These are phyloP conservation scores for Boletus fagicola DNA, from an alignment of 768 basidiomycete genomes.

Conservation along the genomic window DNA sequence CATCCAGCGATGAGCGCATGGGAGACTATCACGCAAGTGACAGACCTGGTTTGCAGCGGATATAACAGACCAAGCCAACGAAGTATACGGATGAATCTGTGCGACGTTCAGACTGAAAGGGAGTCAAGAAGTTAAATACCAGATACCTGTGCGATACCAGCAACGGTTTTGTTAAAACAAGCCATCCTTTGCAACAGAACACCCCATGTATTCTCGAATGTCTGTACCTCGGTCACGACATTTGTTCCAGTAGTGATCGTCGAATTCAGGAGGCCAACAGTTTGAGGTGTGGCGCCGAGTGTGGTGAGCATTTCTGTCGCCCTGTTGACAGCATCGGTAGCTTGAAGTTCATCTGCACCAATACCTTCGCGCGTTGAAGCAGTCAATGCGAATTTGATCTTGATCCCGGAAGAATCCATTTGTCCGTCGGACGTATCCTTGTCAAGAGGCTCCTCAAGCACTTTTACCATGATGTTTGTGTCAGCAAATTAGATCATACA, in stretches of 20 bases:
- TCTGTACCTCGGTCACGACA: constrained; percentile 2
- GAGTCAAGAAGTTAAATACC: neutral
- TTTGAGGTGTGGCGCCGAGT: neutral
- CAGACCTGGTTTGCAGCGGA: constrained; percentile 21
- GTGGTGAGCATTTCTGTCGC: neutral
- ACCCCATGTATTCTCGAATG: constrained; percentile 20
- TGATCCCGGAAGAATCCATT: neutral
- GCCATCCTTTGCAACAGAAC: constrained; percentile 12
- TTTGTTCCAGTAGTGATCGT: neutral
- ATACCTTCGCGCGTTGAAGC: neutral
- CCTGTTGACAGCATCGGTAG: constrained; percentile 9
- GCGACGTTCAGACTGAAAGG: neutral
- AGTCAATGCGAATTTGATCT: constrained; percentile 16
- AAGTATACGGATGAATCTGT: constrained; percentile 20
- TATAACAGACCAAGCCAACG: constrained; percentile 24
- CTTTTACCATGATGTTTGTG: neutral
- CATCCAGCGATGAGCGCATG: neutral
- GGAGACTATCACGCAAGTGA: neutral
- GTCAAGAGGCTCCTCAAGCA: constrained; percentile 15
- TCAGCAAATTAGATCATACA: neutral
- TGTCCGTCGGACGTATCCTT: neutral
- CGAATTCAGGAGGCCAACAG: neutral
- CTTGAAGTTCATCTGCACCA: constrained; percentile 15
- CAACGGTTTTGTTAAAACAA: constrained; percentile 14
- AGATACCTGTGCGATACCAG: constrained; percentile 15